Evolutionary conservation across 768 basidiomycete species (phyloP).

Genomic region (Kwoniella sp.): DNA sequence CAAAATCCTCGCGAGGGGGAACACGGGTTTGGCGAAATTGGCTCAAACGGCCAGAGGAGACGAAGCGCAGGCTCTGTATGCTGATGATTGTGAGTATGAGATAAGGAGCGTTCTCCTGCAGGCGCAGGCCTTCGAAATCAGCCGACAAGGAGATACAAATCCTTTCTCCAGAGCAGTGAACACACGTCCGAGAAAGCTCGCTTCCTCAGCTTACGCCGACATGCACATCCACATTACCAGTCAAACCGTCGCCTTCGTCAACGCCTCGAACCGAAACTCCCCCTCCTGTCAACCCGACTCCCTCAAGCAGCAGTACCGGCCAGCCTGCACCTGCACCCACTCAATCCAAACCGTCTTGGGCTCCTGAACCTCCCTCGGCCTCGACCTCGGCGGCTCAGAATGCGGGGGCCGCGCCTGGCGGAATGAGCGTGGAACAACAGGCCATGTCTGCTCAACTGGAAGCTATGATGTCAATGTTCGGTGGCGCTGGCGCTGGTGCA

Average conservation of each 20-base stretch:
- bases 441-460: slow-evolving; percentile 44
- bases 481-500: slow-evolving; percentile 17
- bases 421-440: slow-evolving; percentile 30
- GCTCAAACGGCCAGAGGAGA: slow-evolving; percentile 55
- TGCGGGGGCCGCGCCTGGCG: neutral
- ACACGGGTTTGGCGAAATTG: slow-evolving; percentile 48
- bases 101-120: too few species aligned
- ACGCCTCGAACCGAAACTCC: slow-evolving; percentile 21
- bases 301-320: neutral
- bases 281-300: slow-evolving; percentile 25
- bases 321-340: slow-evolving; percentile 5
- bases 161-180: too few species aligned
- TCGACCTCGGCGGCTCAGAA: neutral
- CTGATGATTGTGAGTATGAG: slow-evolving; percentile 42
- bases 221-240: slow-evolving; percentile 9
- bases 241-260: slow-evolving; percentile 19
- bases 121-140: too few species aligned
- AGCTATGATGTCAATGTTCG: slow-evolving; percentile 50
- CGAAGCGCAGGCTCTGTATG: slow-evolving; percentile 51
- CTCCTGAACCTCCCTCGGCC: slow-evolving; percentile 24
- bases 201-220: too few species aligned
- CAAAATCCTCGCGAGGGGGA: slow-evolving; percentile 54
- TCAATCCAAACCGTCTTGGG: slow-evolving; percentile 31
- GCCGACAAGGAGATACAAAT: too few species aligned
- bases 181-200: too few species aligned